Percentiles rank a stretch among this genome's conserved stretches.
These are phyloP conservation scores for Letharia lupina DNA, from an alignment of 495 filamentous ascomycete species.

Conservation along the genomic window DNA sequence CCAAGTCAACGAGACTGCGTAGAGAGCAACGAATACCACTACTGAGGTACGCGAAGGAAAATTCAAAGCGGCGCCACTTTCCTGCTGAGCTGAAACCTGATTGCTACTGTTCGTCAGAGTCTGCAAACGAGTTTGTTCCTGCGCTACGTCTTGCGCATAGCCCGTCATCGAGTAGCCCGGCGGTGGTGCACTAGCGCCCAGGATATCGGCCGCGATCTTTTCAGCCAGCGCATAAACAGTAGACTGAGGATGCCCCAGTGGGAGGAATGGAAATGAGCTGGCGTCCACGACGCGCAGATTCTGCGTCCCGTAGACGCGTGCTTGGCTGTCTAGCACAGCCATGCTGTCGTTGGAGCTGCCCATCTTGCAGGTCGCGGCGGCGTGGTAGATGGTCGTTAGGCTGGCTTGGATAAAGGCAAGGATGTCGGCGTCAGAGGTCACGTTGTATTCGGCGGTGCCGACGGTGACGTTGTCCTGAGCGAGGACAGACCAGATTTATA, in stretches of 20 bases:
- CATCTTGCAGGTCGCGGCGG: slow-evolving; percentile 38
- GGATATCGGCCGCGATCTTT: slow-evolving; percentile 31
- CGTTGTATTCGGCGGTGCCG: slow-evolving; percentile 35
- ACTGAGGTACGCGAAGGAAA: not conserved
- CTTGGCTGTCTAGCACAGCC: slow-evolving; percentile 39
- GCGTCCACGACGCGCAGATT: slow-evolving; percentile 45
- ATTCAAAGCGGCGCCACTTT: not conserved
- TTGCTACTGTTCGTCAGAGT: not conserved
- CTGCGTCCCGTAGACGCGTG: slow-evolving; percentile 34
- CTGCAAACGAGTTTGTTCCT: not conserved
- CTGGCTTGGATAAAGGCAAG: slow-evolving; percentile 33
- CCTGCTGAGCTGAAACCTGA: not conserved
- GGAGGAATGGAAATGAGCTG: slow-evolving; percentile 43
- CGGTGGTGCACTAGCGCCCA: slow-evolving; percentile 18
- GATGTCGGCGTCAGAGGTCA: slow-evolving; percentile 41
- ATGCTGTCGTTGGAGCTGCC: slow-evolving; percentile 31
- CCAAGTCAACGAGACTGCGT: not conserved
- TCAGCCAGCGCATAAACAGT: slow-evolving; percentile 36
- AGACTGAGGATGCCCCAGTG: slow-evolving; percentile 38
- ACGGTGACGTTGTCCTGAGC: slow-evolving; percentile 23
- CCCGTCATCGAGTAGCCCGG: slow-evolving; percentile 9
- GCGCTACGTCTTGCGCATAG: slow-evolving; percentile 6
- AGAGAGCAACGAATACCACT: not conserved
- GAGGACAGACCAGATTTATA: slow-evolving; percentile 26
- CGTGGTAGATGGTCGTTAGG: slow-evolving; percentile 42